These are phyloP conservation scores for Entoloma clypeatum DNA, from an alignment of 1,284 basidiomycete genomes.

Conservation along the genomic window DNA sequence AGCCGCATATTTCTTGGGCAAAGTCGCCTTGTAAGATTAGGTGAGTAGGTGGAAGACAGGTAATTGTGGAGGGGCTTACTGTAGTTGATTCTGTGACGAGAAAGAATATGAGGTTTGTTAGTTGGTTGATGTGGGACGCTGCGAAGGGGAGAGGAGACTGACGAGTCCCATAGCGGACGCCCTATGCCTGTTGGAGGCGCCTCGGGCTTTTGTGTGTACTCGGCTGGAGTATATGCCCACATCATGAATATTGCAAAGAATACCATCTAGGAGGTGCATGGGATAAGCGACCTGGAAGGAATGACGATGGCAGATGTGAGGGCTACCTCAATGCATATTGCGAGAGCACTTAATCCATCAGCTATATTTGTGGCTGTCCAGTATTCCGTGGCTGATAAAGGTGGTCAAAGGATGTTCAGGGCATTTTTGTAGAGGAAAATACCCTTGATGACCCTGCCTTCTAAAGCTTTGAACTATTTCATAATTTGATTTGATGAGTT, in stretches of 20 bases:
- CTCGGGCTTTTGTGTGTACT: constrained; percentile 49
- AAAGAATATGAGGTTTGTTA: background rate
- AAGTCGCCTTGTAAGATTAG: constrained; percentile 52
- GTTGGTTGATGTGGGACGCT: background rate
- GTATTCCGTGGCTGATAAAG: constrained; percentile 54
- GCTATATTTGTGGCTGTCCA: constrained; percentile 81
- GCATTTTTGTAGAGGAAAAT: background rate
- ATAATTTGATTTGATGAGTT: background rate
- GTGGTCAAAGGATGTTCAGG: background rate
- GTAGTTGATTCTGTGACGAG: constrained; percentile 59
- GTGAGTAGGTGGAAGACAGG: constrained; percentile 3
- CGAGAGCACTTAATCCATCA: constrained; percentile 77
- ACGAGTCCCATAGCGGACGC: constrained; percentile 73
- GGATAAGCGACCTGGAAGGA: constrained; percentile 3
- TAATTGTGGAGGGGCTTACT: constrained; percentile 35
- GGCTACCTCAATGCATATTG: constrained; percentile 78
- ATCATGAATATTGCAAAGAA: constrained; percentile 74
- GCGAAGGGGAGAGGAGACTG: constrained; percentile 21
- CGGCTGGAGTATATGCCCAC: constrained; percentile 75
- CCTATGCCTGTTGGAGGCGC: constrained; percentile 45
- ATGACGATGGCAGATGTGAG: background rate
- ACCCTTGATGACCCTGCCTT: constrained; percentile 62
- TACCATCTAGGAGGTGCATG: constrained; percentile 58
- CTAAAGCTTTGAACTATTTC: constrained; percentile 53
- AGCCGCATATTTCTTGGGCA: constrained; percentile 55